A percentile compares a stretch with the other conserved stretches of the same genome.
These are phyloP conservation scores for Dentiscutata heterogama DNA, from an alignment of 371 early-diverging fungal species.

Conservation along the genomic window DNA sequence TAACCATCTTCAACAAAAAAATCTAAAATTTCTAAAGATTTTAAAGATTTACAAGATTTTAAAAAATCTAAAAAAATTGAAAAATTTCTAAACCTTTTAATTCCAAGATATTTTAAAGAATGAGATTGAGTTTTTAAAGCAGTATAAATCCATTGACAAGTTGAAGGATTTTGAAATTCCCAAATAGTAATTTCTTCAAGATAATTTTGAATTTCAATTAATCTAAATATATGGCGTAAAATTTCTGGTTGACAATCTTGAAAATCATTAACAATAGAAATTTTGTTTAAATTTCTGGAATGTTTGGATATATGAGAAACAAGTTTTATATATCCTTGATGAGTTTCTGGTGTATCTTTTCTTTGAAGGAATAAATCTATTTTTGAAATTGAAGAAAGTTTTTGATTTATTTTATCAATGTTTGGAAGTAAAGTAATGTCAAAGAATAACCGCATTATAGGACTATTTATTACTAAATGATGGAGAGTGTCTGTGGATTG, in stretches of 20 bases:
- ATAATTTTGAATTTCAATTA: conserved; percentile 15
- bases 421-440: too few species aligned
- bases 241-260: neutral
- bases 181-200: neutral
- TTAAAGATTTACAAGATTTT: neutral
- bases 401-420: neutral
- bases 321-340: conserved; percentile 4
- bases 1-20: neutral
- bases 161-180: conserved; percentile 5
- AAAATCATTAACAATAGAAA: neutral
- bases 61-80: neutral
- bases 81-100: conserved; percentile 3
- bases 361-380: neutral
- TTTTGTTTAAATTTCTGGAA: conserved; percentile 12
- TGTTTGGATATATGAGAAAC: neutral
- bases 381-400: neutral
- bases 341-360: neutral
- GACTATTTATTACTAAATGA: neutral
- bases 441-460: neutral
- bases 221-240: neutral
- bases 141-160: neutral
- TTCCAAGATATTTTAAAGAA: conserved; percentile 16
- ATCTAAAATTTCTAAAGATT: conserved; percentile 8
- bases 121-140: neutral
- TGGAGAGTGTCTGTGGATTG: too few species aligned